These are phyloP conservation scores for Ammopiptanthus mongolicus DNA, from an alignment of 306 rosid genomes.

Conservation along the genomic window DNA sequence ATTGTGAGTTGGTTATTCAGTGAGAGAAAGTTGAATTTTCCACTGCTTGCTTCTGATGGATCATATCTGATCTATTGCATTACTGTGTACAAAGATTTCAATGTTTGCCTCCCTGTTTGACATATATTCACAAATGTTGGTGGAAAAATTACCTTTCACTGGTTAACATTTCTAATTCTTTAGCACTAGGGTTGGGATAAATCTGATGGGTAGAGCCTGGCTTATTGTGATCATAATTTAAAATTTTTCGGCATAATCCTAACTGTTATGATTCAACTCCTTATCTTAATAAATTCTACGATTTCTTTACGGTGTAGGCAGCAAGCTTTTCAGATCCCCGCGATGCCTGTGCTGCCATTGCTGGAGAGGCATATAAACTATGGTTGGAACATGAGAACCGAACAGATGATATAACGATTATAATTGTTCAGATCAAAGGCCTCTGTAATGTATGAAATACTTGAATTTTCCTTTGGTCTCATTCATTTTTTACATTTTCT, in stretches of 20 bases:
- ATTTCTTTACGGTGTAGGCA: constrained; percentile 47
- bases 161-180: background rate
- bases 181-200: background rate
- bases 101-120: background rate
- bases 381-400: constrained; percentile 91
- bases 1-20: background rate
- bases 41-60: background rate
- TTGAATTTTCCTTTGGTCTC: constrained; percentile 16
- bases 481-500: background rate
- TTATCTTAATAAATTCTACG: constrained; percentile 17
- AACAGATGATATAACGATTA: constrained; percentile 94
- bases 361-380: constrained; percentile 88
- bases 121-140: background rate
- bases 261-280: background rate
- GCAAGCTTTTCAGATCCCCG: constrained; percentile 88
- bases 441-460: constrained; percentile 61
- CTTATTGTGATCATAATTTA: background rate
- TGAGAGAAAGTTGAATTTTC: background rate
- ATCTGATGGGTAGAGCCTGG: constrained; percentile 15
- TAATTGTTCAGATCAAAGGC: constrained; percentile 86
- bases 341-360: constrained; percentile 96
- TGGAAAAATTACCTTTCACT: background rate
- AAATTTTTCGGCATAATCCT: background rate
- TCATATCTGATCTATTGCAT: background rate
- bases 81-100: background rate